Evolutionary conservation across 2,329 filamentous ascomycete species (phyloP), one percentile per base, ranked within the genome.

Genomic region (Aspergillus ibericus): DNA sequence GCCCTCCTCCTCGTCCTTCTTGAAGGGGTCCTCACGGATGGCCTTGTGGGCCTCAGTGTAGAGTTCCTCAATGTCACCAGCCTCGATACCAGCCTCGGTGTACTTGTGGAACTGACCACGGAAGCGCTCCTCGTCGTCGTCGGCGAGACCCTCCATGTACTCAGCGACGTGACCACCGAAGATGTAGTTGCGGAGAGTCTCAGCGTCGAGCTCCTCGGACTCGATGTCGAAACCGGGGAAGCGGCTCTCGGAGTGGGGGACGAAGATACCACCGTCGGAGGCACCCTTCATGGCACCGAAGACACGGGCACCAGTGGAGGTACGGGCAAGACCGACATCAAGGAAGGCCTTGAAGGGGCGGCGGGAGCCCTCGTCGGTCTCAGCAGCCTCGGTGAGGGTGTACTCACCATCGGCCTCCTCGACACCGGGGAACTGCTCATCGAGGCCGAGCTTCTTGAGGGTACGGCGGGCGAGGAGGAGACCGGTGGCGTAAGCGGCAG

Each of bases 251-350:
- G 92, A 96, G 91, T 99, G 95, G 73, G 95, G 95, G 72, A 99
- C 83, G 81, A 93, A 87, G 81, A 99, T 91, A 80, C 95, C 95
- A 81, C 95, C 95, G 81, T 99, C 95, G 48, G 93, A 98, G 75
- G 93, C 93, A 85, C 95, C 95, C 90, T 99, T 99, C 91, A 99
- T 92, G 82, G 93, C 95, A 82, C 91, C 95, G 79, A 99, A 99
- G 84, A 99, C 88, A 84, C 95, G 93, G 81, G 93, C 93, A 88
- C 95, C 95, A 70, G 95, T 99, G 68, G 93, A 97, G 77, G 95
- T 99, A 76, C 95, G 92, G 82, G 88, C 86, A 75, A 99, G 91
- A 87, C 95, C 95, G 75, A 99, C 95, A 76, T 99, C 95, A 71
- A 99, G 90, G 90, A 90, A 92, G 81, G 89, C 91, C 90, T 99